phyloP scores from a whole-genome alignment of 352 stramenopile species.

The Pythium vanterpoolii region DNA sequence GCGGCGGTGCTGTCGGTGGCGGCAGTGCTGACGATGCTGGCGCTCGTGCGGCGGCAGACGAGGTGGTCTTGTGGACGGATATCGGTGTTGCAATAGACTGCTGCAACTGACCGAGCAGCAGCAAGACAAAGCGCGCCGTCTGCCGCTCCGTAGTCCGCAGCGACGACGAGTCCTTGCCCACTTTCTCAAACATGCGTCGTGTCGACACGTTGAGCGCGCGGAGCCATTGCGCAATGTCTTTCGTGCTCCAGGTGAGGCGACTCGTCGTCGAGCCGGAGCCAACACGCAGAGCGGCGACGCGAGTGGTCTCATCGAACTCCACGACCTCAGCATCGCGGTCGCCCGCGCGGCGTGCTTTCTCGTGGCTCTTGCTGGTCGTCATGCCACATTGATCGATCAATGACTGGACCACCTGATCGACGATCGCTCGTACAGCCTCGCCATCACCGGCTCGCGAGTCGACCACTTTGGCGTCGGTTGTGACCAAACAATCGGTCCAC shows the following conservation, averaged over 20 bases:
- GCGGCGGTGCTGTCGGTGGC: background rate
- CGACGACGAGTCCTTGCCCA: background rate
- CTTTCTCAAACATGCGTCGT: conserved; percentile 22
- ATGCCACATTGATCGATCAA: conserved; percentile 2
- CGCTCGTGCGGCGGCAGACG: background rate
- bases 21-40: no score
- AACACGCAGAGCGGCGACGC: background rate
- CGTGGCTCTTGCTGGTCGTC: background rate
- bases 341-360: background rate
- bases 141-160: conserved; percentile 11
- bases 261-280: background rate
- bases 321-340: background rate
- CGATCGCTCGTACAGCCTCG: background rate
- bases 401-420: background rate
- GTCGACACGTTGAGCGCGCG: conserved; percentile 32
- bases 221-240: conserved; percentile 22
- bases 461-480: background rate
- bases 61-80: background rate
- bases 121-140: conserved; percentile 19
- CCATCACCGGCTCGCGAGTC: background rate
- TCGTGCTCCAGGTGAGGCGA: conserved; percentile 18
- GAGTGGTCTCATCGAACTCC: background rate
- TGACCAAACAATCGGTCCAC: conserved; percentile 6
- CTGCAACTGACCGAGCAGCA: background rate
- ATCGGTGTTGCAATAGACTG: background rate